phyloP scores from a whole-genome alignment of 495 filamentous ascomycete species.

The Hypoxylon rickii region DNA sequence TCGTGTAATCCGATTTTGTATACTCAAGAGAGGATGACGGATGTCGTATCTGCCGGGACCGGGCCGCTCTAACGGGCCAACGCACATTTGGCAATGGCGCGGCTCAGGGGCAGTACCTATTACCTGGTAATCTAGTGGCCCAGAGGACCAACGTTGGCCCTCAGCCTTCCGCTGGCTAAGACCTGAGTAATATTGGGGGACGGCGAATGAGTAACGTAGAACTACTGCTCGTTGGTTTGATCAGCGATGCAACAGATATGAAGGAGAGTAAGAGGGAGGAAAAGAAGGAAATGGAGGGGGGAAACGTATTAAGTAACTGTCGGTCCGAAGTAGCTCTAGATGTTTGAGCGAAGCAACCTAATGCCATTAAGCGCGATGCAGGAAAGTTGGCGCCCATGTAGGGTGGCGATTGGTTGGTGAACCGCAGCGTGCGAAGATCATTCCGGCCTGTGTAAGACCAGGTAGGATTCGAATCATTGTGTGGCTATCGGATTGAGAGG shows the following conservation, averaged over 20 bases:
- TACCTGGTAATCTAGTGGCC: too few relatives aligned
- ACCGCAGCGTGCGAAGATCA: slow-evolving; percentile 15
- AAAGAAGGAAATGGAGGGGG: too few relatives aligned
- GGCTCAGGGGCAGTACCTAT: slow-evolving; percentile 12
- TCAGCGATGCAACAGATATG: too few relatives aligned
- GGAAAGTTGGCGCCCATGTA: slow-evolving; percentile 3
- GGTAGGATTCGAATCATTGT: too few relatives aligned
- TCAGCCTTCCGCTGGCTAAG: neutral
- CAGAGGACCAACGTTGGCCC: slow-evolving; percentile 3
- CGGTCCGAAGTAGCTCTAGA: slow-evolving; percentile 24
- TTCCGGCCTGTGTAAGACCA: neutral
- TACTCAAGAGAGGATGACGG: slow-evolving; percentile 17
- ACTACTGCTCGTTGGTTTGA: too few relatives aligned
- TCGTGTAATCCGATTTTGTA: slow-evolving; percentile 31
- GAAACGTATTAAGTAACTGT: slow-evolving; percentile 9
- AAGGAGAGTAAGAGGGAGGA: too few relatives aligned
- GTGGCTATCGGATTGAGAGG: too few relatives aligned
- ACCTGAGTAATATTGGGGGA: slow-evolving; percentile 4
- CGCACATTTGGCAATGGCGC: slow-evolving; percentile 23
- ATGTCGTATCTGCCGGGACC: slow-evolving; percentile 35
- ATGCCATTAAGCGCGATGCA: slow-evolving; percentile 26
- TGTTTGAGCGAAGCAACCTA: slow-evolving; percentile 11
- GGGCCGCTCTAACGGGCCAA: slow-evolving; percentile 36
- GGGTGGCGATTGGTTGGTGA: slow-evolving; percentile 26
- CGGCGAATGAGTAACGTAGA: neutral